Evolutionary conservation across 2,329 filamentous ascomycete genomes (phyloP).

Genomic region (Intubia oerlemansii): DNA sequence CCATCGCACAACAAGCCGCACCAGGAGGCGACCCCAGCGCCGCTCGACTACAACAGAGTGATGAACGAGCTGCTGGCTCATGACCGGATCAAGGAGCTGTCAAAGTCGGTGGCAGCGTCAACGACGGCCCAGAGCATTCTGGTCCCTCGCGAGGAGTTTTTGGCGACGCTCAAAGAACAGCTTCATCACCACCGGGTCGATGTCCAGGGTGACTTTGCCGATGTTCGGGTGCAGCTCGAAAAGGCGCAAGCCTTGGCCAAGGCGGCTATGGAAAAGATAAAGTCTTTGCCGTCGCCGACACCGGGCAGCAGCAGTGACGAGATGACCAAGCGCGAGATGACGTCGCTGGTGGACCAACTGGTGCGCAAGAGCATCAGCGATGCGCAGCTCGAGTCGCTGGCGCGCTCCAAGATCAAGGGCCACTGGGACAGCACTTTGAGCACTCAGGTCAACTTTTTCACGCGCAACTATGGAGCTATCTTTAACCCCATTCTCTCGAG

Average conservation of each 20-base stretch:
- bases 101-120: slow-evolving; percentile 16
- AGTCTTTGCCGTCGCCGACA: background rate
- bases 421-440: slow-evolving; percentile 21
- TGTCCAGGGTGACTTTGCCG: slow-evolving; percentile 19
- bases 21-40: too few species aligned
- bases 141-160: slow-evolving; percentile 27
- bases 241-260: slow-evolving; percentile 2
- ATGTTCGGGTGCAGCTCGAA: slow-evolving; percentile 13
- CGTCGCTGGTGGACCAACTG: slow-evolving; percentile 17
- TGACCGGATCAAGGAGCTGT: slow-evolving; percentile 15
- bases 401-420: slow-evolving; percentile 22
- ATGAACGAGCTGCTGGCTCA: slow-evolving; percentile 12
- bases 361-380: slow-evolving; percentile 22
- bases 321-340: slow-evolving; percentile 20
- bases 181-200: slow-evolving; percentile 17
- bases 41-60: slow-evolving; percentile 2
- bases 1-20: background rate
- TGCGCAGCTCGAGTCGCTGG: slow-evolving; percentile 23
- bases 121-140: slow-evolving; percentile 15
- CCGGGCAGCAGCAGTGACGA: slow-evolving; percentile 6
- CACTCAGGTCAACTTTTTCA: slow-evolving; percentile 51
- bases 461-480: slow-evolving; percentile 38
- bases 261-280: too few species aligned
- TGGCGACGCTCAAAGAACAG: slow-evolving; percentile 19
- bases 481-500: slow-evolving; percentile 42